Base-by-base conservation (phyloP, 495 filamentous ascomycete species). In the Lasiosphaeriaceae sp. region DNA sequence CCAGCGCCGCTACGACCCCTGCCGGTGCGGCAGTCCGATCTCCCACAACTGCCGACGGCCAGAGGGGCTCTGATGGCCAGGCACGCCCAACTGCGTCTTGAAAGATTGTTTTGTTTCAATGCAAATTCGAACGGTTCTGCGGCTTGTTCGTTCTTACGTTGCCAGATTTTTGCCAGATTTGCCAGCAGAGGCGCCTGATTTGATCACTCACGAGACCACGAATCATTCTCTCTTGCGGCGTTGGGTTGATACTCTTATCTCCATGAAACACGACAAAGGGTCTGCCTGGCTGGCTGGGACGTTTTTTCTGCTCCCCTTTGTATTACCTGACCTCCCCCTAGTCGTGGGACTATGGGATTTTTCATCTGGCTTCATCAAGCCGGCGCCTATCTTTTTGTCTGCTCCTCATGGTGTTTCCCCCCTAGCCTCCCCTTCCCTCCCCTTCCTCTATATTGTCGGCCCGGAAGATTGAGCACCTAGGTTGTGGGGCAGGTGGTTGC, bases 151-250 rank as follows among this genome's bases (percentile, higher is more conserved):
- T 43, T 43, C 5, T 17, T 43, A 16, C n/a, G 39, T 14, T 43
- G 39, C 14, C 39, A 31, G 26, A 31, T 31, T 31, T 31, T 31
- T 31, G 26, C 39, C 39, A 43, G 16, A 43, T 43, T 43, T 43
- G 39, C 39, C 12, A 43, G 39, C 39, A 16, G 14, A 16, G 39
- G 14, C 39, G 39, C 39, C n/a, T 12, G 39, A 16, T 43, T 43
- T 43, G 39, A 35, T 49, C 34, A 49, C 37, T 49, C 34, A 49
- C 31, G 45, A 50, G 51, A 41, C 31, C 39, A 54, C 23, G 44
- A 59, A 23, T 24, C 37, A n/a, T 16, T 37, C n/a, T 45, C 39
- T 57, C 14, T 39, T 45, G 16, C 3, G 55, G 55, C 55, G 55
- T 57, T 57, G 34, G 55, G 46, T 44, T 54, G 46, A 48, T 48